A percentile compares a stretch with the other conserved stretches of the same genome.
These are phyloP conservation scores for Pythium volutum DNA, from an alignment of 352 stramenopile genomes.

Conservation along the genomic window DNA sequence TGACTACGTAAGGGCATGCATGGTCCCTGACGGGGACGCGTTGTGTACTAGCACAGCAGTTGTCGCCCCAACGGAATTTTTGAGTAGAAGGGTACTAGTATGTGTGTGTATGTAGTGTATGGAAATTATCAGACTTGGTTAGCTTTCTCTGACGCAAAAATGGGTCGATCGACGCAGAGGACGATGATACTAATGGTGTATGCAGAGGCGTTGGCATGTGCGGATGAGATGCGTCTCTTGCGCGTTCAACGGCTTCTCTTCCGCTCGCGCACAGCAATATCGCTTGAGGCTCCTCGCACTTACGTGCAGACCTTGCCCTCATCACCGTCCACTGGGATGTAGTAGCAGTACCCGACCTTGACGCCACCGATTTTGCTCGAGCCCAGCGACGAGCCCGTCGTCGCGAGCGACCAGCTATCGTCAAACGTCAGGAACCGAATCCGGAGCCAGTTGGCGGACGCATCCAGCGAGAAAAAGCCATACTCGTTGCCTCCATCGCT, in stretches of 20 bases:
- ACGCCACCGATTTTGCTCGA: slow-evolving; percentile 29
- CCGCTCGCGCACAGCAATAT: too few relatives aligned
- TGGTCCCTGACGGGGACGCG: too few relatives aligned
- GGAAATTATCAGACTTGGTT: background rate
- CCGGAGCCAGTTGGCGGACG: slow-evolving; percentile 35
- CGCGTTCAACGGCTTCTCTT: too few relatives aligned
- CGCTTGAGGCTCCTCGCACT: background rate
- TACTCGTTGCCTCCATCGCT: slow-evolving; percentile 32
- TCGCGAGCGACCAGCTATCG: slow-evolving; percentile 32
- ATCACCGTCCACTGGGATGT: slow-evolving; percentile 34
- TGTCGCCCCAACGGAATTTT: too few relatives aligned
- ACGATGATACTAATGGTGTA: too few relatives aligned
- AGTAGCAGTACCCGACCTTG: slow-evolving; percentile 34
- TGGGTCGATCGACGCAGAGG: background rate
- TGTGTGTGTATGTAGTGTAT: background rate
- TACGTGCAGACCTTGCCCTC: slow-evolving; percentile 27
- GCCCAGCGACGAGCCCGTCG: slow-evolving; percentile 21
- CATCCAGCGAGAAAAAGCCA: slow-evolving; percentile 36
- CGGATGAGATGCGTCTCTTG: too few relatives aligned
- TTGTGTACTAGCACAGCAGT: too few relatives aligned
- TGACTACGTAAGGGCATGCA: too few relatives aligned
- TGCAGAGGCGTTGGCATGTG: too few relatives aligned
- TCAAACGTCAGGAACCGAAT: slow-evolving; percentile 41
- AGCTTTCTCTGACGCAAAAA: slow-evolving; percentile 3
- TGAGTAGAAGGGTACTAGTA: too few relatives aligned